Percentiles rank a stretch among this genome's conserved stretches.
Conservation (phyloP, 768 basidiomycete species). For the Lactarius sanguifluus region DNA sequence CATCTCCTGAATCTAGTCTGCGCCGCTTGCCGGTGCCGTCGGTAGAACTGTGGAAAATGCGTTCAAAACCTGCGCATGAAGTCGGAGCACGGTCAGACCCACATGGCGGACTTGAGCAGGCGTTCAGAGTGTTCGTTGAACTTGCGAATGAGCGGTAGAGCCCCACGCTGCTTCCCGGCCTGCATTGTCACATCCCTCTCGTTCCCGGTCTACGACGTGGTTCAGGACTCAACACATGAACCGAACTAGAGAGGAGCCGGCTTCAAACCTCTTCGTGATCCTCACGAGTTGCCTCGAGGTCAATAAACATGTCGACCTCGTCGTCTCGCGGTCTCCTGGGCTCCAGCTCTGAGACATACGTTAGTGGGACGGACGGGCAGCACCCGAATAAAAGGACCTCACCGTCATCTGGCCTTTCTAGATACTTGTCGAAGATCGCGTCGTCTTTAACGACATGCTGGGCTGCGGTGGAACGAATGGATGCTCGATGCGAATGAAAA, state of each 20-base stretch:
- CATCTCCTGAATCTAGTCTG: constrained; percentile 43
- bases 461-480: constrained; percentile 80
- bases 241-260: constrained; percentile 9
- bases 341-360: constrained; percentile 57
- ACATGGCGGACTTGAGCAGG: constrained; percentile 79
- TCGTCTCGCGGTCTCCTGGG: constrained; percentile 69
- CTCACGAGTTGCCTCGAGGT: constrained; percentile 83
- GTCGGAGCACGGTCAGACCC: constrained; percentile 31
- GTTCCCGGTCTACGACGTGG: constrained; percentile 69
- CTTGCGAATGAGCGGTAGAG: constrained; percentile 89
- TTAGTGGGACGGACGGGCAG: not conserved
- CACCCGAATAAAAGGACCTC: constrained; percentile 30
- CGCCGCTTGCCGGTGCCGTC: constrained; percentile 61
- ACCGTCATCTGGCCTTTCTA: constrained; percentile 97
- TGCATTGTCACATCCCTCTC: constrained; percentile 94
- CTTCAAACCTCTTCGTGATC: constrained; percentile 81
- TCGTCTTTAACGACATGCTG: constrained; percentile 89
- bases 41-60: constrained; percentile 39
- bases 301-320: constrained; percentile 73
- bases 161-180: constrained; percentile 83
- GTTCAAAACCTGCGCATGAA: not conserved
- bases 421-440: constrained; percentile 90
- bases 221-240: constrained; percentile 7
- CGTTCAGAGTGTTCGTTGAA: constrained; percentile 98
- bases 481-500: constrained; percentile 93